Base-by-base conservation (phyloP, 495 filamentous ascomycete genomes). In the Aspergillus mulundensis region DNA sequence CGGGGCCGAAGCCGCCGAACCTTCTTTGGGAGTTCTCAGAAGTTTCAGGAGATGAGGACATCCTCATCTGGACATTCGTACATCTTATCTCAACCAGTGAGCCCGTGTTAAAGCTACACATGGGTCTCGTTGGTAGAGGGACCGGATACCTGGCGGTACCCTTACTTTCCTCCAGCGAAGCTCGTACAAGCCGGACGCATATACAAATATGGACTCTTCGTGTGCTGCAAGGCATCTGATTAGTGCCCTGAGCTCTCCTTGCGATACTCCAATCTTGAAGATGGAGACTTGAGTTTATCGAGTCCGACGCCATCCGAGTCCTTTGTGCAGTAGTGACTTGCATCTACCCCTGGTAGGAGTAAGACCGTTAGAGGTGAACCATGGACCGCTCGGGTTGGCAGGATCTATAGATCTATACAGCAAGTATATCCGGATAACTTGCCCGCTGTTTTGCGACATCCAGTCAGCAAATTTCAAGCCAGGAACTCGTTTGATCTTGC, bases 161-260 rank as follows among this genome's bases (percentile, higher is more conserved):
- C 38, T 5, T 40, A 36, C 46, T 30, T 16, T 44, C 24, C 36
- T 42, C 30, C 24, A 11, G 45, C 34, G 45, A 39, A 49, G 44
- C 46, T 56, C 54, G 54, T 50, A 57, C 54, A 50, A 44, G 25
- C 16, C 54, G 54, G 46, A 57, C 23, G 54, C 46, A 57, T 50
- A 50, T 50, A 50, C 46, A 50, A 44, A 50, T 50, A 1, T 19
- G 46, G 54, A 50, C 11, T 24, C 45, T 24, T 16, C 40, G 34
- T 34, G 32, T 10, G n/a, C 12, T 8, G 10, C 5, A 2, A 8
- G 45, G 12, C 32, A 36, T 46, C 23, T 38, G 46, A 38, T 38
- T 38, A 49, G 46, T 49, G 30, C 25, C 18, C 23, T 34, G 7
- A 6, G 32, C 21, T n/a, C 25, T 19, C 16, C 32, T 39, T 16